These are phyloP conservation scores for Hapsidospora chrysogenum DNA, from an alignment of 495 filamentous ascomycete species.

Conservation along the genomic window DNA sequence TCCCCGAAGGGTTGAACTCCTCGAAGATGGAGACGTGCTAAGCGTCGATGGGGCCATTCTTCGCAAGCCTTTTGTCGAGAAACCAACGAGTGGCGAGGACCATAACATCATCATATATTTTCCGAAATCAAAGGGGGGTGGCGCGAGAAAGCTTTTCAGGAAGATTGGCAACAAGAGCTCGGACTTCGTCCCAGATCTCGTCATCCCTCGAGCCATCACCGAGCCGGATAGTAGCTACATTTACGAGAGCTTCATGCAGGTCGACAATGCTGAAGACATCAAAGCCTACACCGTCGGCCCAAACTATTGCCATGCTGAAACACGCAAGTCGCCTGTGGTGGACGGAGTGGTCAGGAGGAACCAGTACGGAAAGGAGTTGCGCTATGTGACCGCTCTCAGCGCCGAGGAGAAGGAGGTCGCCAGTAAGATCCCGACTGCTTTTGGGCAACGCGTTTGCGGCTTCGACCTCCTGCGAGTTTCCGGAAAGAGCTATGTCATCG, in stretches of 20 bases:
- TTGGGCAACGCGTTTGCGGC: slow-evolving; percentile 89
- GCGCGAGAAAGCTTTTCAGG: slow-evolving; percentile 80
- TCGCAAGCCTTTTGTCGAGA: slow-evolving; percentile 93
- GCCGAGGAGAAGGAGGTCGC: slow-evolving; percentile 75
- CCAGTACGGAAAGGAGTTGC: slow-evolving; percentile 90
- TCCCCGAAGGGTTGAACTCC: slow-evolving; percentile 60
- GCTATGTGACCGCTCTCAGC: slow-evolving; percentile 76
- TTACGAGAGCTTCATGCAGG: slow-evolving; percentile 91
- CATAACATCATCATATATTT: slow-evolving; percentile 99
- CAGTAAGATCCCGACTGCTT: slow-evolving; percentile 74
- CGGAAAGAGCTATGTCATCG: slow-evolving; percentile 90
- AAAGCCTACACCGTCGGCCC: slow-evolving; percentile 97
- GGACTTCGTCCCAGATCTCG: slow-evolving; percentile 65
- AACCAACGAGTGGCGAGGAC: slow-evolving; percentile 94
- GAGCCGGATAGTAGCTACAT: slow-evolving; percentile 71
- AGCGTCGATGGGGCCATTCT: slow-evolving; percentile 69
- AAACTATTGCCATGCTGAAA: slow-evolving; percentile 90
- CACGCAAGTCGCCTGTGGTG: slow-evolving; percentile 89
- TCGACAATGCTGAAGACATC: slow-evolving; percentile 93
- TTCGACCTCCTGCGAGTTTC: slow-evolving; percentile 85
- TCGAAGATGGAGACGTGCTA: slow-evolving; percentile 76
- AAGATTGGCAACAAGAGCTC: slow-evolving; percentile 98
- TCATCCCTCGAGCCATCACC: slow-evolving; percentile 60
- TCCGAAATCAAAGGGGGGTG: slow-evolving; percentile 66
- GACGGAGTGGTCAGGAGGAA: slow-evolving; percentile 92